A percentile compares a stretch with the other conserved stretches of the same genome.
These are phyloP conservation scores for Citropsis articulata DNA, from an alignment of 345 rosid species.

Conservation along the genomic window DNA sequence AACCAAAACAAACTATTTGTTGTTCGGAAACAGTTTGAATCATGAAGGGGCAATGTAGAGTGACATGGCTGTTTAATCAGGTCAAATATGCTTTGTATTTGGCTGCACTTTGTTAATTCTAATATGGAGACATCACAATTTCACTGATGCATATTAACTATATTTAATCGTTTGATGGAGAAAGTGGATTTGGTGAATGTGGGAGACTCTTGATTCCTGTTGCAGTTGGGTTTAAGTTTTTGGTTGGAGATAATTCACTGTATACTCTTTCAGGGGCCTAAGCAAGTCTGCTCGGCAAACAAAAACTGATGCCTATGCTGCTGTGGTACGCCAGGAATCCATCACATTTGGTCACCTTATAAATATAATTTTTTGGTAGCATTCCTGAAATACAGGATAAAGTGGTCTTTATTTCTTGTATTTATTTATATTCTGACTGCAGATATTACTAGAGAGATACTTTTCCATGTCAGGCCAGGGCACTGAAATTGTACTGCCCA, in stretches of 20 bases:
- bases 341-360: background rate
- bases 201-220: background rate
- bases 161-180: background rate
- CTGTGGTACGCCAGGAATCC: conserved; percentile 48
- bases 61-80: background rate
- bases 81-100: background rate
- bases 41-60: background rate
- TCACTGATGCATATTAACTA: background rate
- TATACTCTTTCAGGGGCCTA: conserved; percentile 62
- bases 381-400: background rate
- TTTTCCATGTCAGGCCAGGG: conserved; percentile 57
- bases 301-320: conserved; percentile 73
- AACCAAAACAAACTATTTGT: background rate
- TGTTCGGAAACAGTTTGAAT: background rate
- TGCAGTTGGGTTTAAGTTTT: background rate
- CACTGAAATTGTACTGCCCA: conserved; percentile 73
- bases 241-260: background rate
- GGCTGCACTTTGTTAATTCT: background rate
- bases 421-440: conserved; percentile 17
- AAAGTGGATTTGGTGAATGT: background rate
- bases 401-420: background rate
- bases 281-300: conserved; percentile 50
- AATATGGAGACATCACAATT: background rate
- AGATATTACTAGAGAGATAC: conserved; percentile 88
- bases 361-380: background rate